Conservation (phyloP, 2,329 filamentous ascomycete genomes). For the Thelonectria rubi region DNA sequence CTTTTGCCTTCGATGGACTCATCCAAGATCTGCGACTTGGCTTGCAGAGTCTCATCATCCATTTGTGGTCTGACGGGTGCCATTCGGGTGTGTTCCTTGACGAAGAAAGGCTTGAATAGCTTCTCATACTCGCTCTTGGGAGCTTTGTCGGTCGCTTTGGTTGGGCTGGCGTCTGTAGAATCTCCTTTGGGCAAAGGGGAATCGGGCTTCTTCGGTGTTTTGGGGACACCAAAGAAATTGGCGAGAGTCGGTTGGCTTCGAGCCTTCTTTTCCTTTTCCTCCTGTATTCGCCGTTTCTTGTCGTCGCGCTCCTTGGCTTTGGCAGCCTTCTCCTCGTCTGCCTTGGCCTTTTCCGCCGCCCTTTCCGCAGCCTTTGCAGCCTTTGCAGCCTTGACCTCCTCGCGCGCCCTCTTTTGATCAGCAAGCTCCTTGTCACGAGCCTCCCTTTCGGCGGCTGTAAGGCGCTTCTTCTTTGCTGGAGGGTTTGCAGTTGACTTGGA, state of each 20-base stretch:
- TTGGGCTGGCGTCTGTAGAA: slow-evolving; percentile 42
- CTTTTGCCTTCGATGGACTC: slow-evolving; percentile 59
- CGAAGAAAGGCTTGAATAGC: slow-evolving; percentile 82
- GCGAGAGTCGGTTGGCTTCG: slow-evolving; percentile 58
- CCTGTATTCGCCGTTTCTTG: slow-evolving; percentile 50
- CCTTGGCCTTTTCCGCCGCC: slow-evolving; percentile 48
- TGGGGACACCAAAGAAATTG: slow-evolving; percentile 56
- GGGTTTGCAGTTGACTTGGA: slow-evolving; percentile 33
- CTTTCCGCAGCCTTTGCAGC: slow-evolving; percentile 41
- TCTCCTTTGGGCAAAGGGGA: slow-evolving; percentile 43
- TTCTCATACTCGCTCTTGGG: slow-evolving; percentile 68
- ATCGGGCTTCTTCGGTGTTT: slow-evolving; percentile 54
- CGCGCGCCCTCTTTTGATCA: slow-evolving; percentile 51
- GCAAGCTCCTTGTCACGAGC: slow-evolving; percentile 50
- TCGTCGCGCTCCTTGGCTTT: slow-evolving; percentile 56
- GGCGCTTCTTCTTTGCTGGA: slow-evolving; percentile 53
- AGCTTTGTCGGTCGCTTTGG: slow-evolving; percentile 27
- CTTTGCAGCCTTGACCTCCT: slow-evolving; percentile 41
- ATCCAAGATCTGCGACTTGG: slow-evolving; percentile 62
- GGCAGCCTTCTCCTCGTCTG: slow-evolving; percentile 52
- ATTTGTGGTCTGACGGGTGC: slow-evolving; percentile 68
- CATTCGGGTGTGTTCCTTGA: slow-evolving; percentile 77
- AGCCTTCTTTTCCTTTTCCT: slow-evolving; percentile 61
- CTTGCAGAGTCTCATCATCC: slow-evolving; percentile 64
- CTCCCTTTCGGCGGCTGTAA: slow-evolving; percentile 53